These are phyloP conservation scores for Hygrophila difformis DNA, from an alignment of 257 asterid genomes.

Conservation along the genomic window DNA sequence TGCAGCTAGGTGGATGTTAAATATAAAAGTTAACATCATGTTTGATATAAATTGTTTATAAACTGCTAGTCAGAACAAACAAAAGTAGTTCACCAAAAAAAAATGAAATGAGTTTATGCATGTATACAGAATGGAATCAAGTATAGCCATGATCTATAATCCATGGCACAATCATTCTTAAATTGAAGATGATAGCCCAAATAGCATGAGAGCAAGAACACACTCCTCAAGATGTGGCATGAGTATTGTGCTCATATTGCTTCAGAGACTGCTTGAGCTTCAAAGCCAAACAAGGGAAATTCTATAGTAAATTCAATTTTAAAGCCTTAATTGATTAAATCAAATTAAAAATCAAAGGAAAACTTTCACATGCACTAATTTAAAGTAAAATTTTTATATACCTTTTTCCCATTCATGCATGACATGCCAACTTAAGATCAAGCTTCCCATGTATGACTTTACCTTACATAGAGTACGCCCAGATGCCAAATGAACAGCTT, in stretches of 20 bases:
- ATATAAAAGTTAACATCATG: no score
- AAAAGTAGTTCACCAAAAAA: slow-evolving; percentile 3
- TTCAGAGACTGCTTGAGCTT: slow-evolving; percentile 3
- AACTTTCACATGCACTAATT: slow-evolving; percentile 11
- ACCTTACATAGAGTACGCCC: slow-evolving; percentile 98
- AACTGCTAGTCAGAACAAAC: slow-evolving; percentile 1
- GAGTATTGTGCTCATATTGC: no score
- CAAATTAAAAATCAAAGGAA: slow-evolving; percentile 10
- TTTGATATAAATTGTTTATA: no score
- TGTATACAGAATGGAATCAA: slow-evolving; percentile 7
- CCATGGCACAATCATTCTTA: slow-evolving; percentile 1
- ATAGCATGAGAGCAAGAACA: background rate
- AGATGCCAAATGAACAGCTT: slow-evolving; percentile 92
- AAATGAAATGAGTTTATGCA: background rate
- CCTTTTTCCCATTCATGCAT: no score
- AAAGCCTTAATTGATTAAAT: slow-evolving; percentile 2
- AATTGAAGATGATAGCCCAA: background rate
- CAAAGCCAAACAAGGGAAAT: slow-evolving; percentile 2
- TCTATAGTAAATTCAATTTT: background rate
- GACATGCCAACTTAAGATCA: background rate
- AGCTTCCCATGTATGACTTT: slow-evolving; percentile 15
- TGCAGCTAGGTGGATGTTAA: no score
- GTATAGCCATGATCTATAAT: slow-evolving; percentile 1
- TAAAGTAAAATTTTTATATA: no score
- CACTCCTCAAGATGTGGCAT: background rate